Percentiles rank a stretch among this genome's conserved stretches.
Conservation (phyloP, 805 yeast species). For the Brettanomyces naardenensis region DNA sequence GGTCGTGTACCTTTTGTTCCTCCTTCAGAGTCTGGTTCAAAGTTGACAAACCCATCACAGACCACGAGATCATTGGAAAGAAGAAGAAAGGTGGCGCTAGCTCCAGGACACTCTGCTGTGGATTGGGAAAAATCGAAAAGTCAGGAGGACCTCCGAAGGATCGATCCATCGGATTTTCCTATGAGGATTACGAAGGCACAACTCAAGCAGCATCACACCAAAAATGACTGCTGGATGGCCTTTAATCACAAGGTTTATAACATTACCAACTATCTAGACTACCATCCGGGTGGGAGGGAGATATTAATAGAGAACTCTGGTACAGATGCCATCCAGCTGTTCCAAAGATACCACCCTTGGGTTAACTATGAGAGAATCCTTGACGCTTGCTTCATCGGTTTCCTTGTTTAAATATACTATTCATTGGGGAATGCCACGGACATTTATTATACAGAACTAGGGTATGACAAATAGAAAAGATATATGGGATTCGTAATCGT, state of each 20-base stretch:
- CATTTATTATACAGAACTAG: background rate
- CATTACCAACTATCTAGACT: conserved; percentile 72
- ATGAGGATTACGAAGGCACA: conserved; percentile 49
- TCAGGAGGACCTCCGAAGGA: conserved; percentile 46
- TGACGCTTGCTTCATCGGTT: conserved; percentile 71
- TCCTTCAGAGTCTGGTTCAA: background rate
- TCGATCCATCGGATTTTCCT: conserved; percentile 40
- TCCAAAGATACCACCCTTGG: conserved; percentile 62
- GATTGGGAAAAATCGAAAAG: conserved; percentile 71
- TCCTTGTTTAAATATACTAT: conserved; percentile 23
- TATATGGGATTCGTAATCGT: background rate
- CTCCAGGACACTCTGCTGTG: conserved; percentile 78
- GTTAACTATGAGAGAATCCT: conserved; percentile 80
- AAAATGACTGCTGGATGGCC: conserved; percentile 81
- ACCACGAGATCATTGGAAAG: background rate
- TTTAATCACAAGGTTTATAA: conserved; percentile 78
- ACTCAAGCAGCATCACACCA: conserved; percentile 46
- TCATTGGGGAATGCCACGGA: too few species aligned
- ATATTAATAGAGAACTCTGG: conserved; percentile 79
- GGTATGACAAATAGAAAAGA: background rate
- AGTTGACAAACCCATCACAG: background rate
- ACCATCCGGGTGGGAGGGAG: conserved; percentile 89
- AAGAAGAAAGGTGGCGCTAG: conserved; percentile 51
- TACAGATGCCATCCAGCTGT: conserved; percentile 68
- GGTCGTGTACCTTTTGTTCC: background rate